Conservation (phyloP, 306 rosid genomes). For the Cicer judaicum region DNA sequence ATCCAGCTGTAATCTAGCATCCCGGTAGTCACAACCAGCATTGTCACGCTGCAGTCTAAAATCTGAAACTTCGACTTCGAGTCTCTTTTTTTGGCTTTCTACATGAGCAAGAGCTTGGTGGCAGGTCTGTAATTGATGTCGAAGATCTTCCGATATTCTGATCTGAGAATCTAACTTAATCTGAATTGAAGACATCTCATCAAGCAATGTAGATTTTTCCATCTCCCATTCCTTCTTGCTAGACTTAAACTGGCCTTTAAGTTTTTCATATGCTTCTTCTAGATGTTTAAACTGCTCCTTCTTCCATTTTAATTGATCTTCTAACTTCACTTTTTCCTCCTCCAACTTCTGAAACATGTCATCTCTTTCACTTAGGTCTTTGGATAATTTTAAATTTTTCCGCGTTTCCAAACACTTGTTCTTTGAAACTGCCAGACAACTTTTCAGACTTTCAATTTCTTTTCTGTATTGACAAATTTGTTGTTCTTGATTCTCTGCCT, state of each 20-base stretch:
- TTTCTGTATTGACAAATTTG: constrained; percentile 47
- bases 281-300: constrained; percentile 78
- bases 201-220: constrained; percentile 65
- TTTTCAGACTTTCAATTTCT: constrained; percentile 66
- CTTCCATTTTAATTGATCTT: constrained; percentile 85
- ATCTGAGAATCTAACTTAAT: constrained; percentile 66
- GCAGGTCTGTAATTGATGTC: constrained; percentile 54
- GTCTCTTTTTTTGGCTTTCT: constrained; percentile 68
- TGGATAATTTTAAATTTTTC: constrained; percentile 46
- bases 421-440: constrained; percentile 53
- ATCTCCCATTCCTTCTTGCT: constrained; percentile 68
- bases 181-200: constrained; percentile 69
- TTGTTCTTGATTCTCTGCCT: constrained; percentile 60
- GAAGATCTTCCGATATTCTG: constrained; percentile 64
- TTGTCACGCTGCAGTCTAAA: constrained; percentile 48
- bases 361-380: constrained; percentile 63
- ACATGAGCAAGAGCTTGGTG: constrained; percentile 77
- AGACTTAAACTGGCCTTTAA: constrained; percentile 51
- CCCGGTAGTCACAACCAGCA: constrained; percentile 51
- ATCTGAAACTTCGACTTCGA: constrained; percentile 72
- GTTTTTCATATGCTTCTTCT: constrained; percentile 71
- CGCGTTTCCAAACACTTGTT: constrained; percentile 55
- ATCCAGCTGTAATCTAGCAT: constrained; percentile 53
- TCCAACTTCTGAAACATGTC: constrained; percentile 52
- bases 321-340: constrained; percentile 60